Evolutionary conservation across 2,329 filamentous ascomycete species (phyloP).

Genomic region (Sporothrix protearum): DNA sequence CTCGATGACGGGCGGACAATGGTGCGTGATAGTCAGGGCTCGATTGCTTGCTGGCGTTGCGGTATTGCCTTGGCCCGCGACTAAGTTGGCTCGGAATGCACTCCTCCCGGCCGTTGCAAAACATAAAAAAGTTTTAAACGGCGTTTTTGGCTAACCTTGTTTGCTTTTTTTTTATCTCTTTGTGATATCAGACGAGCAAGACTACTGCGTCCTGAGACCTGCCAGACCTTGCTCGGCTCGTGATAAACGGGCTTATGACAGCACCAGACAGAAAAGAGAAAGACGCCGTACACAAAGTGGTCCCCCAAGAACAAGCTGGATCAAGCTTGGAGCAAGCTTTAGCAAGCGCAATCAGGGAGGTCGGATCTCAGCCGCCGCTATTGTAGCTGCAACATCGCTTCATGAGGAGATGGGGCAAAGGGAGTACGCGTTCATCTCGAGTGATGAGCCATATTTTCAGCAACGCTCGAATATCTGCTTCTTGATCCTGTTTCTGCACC

Average conservation of each 20-base stretch:
- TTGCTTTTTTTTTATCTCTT: background rate
- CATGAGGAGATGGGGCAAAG: background rate
- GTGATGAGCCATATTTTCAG: background rate
- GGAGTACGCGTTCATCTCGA: background rate
- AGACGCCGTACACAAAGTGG: background rate
- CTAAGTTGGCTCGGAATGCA: background rate
- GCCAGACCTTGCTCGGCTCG: background rate
- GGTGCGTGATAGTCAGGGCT: background rate
- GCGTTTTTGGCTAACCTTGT: background rate
- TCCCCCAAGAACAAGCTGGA: background rate
- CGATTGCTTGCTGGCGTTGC: background rate
- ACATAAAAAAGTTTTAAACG: background rate
- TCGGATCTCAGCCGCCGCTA: background rate
- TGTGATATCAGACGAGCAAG: background rate
- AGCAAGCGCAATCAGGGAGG: background rate
- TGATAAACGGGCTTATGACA: background rate
- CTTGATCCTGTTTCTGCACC: background rate
- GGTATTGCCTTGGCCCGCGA: background rate
- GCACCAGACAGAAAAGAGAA: background rate
- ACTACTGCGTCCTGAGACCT: background rate
- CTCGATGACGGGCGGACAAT: background rate
- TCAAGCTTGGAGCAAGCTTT: background rate
- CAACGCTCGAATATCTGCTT: background rate
- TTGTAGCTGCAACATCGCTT: background rate
- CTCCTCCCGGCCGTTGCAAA: background rate